phyloP scores from a whole-genome alignment of 495 filamentous ascomycete genomes.

The Cryomyces minteri region DNA sequence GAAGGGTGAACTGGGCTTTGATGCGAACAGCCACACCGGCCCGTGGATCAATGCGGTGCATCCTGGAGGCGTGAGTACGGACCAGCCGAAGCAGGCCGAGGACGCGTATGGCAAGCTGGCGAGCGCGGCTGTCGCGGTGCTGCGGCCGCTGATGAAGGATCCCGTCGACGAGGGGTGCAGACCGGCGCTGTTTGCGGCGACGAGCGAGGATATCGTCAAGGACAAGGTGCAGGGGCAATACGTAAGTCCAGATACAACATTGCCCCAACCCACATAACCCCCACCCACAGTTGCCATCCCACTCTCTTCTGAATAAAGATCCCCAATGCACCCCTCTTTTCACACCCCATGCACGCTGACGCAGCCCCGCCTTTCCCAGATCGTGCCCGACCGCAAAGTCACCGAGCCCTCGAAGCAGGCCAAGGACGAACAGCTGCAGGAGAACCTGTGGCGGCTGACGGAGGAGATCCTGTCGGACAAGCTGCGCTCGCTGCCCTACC shows the following conservation, averaged over 20 bases:
- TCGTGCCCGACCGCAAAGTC: slow-evolving; percentile 33
- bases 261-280: too few relatives aligned
- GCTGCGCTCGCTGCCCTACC: background rate
- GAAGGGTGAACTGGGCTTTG: slow-evolving; percentile 19
- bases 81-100: slow-evolving; percentile 31
- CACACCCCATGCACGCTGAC: background rate
- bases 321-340: too few relatives aligned
- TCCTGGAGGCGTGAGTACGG: slow-evolving; percentile 30
- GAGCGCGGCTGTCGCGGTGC: slow-evolving; percentile 21
- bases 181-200: slow-evolving; percentile 30
- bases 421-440: slow-evolving; percentile 19
- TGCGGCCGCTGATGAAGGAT: slow-evolving; percentile 31
- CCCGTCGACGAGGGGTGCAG: slow-evolving; percentile 28
- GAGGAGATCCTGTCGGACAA: slow-evolving; percentile 23
- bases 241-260: slow-evolving; percentile 10
- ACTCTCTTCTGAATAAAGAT: too few relatives aligned
- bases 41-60: slow-evolving; percentile 30
- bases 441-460: slow-evolving; percentile 24
- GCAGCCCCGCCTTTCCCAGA: slow-evolving; percentile 11
- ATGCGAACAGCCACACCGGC: slow-evolving; percentile 4
- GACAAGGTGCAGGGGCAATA: slow-evolving; percentile 31
- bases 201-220: slow-evolving; percentile 23
- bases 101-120: slow-evolving; percentile 30
- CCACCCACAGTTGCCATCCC: too few relatives aligned
- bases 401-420: slow-evolving; percentile 23